Conservation (phyloP, 2,329 filamentous ascomycete species). For the Alternaria triticimaculans region DNA sequence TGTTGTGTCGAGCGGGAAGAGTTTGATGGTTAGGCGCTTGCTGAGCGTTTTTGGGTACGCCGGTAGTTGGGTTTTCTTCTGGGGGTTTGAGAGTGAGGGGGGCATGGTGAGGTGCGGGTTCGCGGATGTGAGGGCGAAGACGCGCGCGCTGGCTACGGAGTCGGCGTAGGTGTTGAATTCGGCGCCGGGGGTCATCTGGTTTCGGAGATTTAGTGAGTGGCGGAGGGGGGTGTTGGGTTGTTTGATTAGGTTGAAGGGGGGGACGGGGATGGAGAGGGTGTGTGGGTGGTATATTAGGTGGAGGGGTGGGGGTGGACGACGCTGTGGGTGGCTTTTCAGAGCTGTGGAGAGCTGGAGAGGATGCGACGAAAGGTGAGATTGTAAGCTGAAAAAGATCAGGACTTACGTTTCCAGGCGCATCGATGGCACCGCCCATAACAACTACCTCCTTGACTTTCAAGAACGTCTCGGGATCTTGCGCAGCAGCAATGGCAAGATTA, state of each 20-base stretch:
- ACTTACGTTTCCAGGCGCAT: conserved; percentile 74
- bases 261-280: conserved; percentile 30
- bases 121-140: conserved; percentile 58
- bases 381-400: neutral
- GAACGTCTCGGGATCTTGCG: conserved; percentile 88
- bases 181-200: conserved; percentile 74
- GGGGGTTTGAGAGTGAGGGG: conserved; percentile 58
- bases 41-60: conserved; percentile 53
- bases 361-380: neutral
- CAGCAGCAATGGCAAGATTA: conserved; percentile 88
- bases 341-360: conserved; percentile 21
- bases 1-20: conserved; percentile 59
- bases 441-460: conserved; percentile 88
- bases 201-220: conserved; percentile 39
- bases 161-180: conserved; percentile 98
- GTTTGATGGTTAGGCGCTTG: conserved; percentile 51
- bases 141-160: conserved; percentile 55
- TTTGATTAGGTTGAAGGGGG: conserved; percentile 49
- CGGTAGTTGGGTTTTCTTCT: conserved; percentile 31
- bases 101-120: conserved; percentile 83
- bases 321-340: neutral
- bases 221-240: conserved; percentile 44
- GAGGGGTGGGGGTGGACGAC: conserved; percentile 27
- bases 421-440: conserved; percentile 91
- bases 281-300: conserved; percentile 26